Base-by-base conservation (phyloP, 805 yeast species). In the Candida khao-thaluensis region DNA sequence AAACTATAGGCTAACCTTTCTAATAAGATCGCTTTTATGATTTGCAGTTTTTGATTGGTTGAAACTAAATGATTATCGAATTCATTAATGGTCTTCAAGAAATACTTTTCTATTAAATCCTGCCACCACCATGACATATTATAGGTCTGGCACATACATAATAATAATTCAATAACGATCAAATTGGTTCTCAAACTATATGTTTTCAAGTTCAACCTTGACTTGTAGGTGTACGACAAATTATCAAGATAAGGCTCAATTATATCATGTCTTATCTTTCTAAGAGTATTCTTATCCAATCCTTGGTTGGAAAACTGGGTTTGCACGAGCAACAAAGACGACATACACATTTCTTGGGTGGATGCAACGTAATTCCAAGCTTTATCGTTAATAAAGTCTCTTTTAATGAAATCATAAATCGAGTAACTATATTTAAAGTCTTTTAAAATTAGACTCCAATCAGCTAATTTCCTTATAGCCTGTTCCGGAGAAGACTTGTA, bases 391-490 rank as follows among this genome's bases (percentile, higher is more conserved):
- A 77, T 67, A 48, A 82, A 82, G 56, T 90, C 96, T 52, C 84
- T 82, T 43, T 82, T 82, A 26, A 88, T 71, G 36, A 86, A 57
- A 43, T 91, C 98, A 57, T 91, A 91, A 1, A 88, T 84, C 1
- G 85, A 69, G 53, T 84, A 82, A 2, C 97, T 93, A 42, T 78
- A 80, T 56, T 82, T 81, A 69, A 84, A 91, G 64, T 93, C 96
- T 25, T 89, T 76, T n/a, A 90, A 62, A 80, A 93, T 86, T 52
- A 91, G 79, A 5, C 89, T 80, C 87, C 95, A 87, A 58, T 93
- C 99, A 0, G 95, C 98, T 18, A 91, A 66, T 54, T 85, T 83
- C 36, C 98, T 69, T 18, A 89, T 71, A 30, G 77, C 71, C 54
- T 86, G 84, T 50, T 88, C 96, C 1, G 81, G 73, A 0, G 88